Percentiles rank a stretch among this genome's conserved stretches.
Conservation (phyloP, 164 flowering plant species). For the Vitis rupestris region DNA sequence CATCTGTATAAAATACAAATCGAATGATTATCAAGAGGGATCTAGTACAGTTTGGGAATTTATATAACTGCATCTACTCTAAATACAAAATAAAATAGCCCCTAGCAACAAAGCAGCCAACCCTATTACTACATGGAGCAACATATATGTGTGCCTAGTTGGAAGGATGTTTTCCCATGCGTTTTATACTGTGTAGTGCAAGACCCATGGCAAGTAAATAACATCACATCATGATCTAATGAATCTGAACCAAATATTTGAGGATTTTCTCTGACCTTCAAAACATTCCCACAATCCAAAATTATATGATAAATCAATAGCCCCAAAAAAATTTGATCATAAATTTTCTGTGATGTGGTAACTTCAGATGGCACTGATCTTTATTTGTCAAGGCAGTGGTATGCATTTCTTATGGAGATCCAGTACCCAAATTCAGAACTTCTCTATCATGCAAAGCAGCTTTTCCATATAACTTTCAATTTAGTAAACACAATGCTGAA, state of each 20-base stretch:
- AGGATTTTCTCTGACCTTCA: neutral
- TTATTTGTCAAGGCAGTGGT: too few relatives aligned
- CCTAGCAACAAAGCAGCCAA: too few relatives aligned
- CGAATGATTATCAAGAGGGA: neutral
- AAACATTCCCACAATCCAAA: neutral
- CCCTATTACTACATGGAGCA: neutral
- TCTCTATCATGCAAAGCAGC: too few relatives aligned
- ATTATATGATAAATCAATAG: neutral
- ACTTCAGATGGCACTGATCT: too few relatives aligned
- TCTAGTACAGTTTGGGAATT: too few relatives aligned
- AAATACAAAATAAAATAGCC: too few relatives aligned
- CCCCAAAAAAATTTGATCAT: neutral
- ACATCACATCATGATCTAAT: neutral
- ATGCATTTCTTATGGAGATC: too few relatives aligned
- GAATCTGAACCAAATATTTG: neutral
- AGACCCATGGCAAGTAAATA: neutral
- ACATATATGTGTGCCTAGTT: neutral
- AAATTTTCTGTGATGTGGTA: neutral
- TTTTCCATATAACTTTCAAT: too few relatives aligned
- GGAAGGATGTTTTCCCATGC: neutral
- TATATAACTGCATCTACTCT: too few relatives aligned
- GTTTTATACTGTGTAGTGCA: neutral
- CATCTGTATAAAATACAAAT: constrained; percentile 55
- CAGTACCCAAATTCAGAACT: too few relatives aligned
- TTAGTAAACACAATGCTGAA: too few relatives aligned